Base-by-base conservation (phyloP, 352 stramenopile species). In the Pythium dissimile region DNA sequence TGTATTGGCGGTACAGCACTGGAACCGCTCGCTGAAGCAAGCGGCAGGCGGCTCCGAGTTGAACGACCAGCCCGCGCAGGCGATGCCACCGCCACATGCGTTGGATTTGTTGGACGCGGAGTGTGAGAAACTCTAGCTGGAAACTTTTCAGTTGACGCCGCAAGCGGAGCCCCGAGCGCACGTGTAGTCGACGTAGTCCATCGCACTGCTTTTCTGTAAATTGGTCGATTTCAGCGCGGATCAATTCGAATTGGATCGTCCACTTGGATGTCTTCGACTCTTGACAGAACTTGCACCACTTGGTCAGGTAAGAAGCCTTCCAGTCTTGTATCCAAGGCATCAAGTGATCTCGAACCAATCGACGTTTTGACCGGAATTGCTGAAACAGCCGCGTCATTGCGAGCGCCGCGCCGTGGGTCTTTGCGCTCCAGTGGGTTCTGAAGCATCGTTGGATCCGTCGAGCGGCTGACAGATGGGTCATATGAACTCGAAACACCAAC, bases 321-420 rank as follows among this genome's bases (percentile, higher is more conserved):
- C 20, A 56, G 8, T 31, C 7, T 6, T 32, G n/a, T 9, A 67
- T 24, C 44, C 39, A 59, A 9, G 44, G 37, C 3, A 54, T 16
- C 24, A 62, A 5, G 15, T 18, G 20, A n/a, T 5, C 13, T 10
- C 18, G 11, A 6, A 63, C 27, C 37, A 67, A 24, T 5, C 44
- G 21, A 42, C 60, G 63, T 35, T 55, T 71, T 12, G 46, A 45
- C 5, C 21, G 13, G 30, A 71, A 80, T 2, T 26, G 10, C 7
- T 59, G 59, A 35, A 77, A 46, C 15, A 79, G 27, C 18, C 12
- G 28, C 9, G 54, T 66, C 16, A 74, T 23, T 34, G 12, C 26
- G 11, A 18, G 15, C 5, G 65, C 31, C 3, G 62, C 38, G 16
- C 27, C 20, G 5, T 20, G 32, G 46, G 44, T 35, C 43, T 63